phyloP scores from a whole-genome alignment of 345 rosid genomes.

The thale cress (Arabidopsis thaliana) region TAIR10.1 NC_003070.9:17277001-17277500 shows the following conservation, averaged over 20 bases:
- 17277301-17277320: slow-evolving; percentile 76
- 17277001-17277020: slow-evolving; percentile 78
- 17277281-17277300: slow-evolving; percentile 68
- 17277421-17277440: slow-evolving; percentile 93
- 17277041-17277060: slow-evolving; percentile 68
- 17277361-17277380: slow-evolving; percentile 72
- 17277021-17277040: slow-evolving; percentile 62
- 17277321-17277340: slow-evolving; percentile 83
- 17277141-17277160: slow-evolving; percentile 83
- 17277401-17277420: slow-evolving; percentile 72
- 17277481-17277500: slow-evolving; percentile 66
- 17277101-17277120: slow-evolving; percentile 67
- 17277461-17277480: slow-evolving; percentile 70
- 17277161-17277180: slow-evolving; percentile 82
- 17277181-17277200: slow-evolving; percentile 79
- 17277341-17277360: slow-evolving; percentile 86
- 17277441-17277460: slow-evolving; percentile 70
- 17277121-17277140: slow-evolving; percentile 84
- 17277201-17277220: slow-evolving; percentile 67
- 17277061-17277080: slow-evolving; percentile 60
- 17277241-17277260: slow-evolving; percentile 85
- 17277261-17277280: slow-evolving; percentile 68
- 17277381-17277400: slow-evolving; percentile 61
- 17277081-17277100: slow-evolving; percentile 83
- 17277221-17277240: slow-evolving; percentile 74